These are phyloP conservation scores for Fraxinus floribunda DNA, from an alignment of 305 asterid genomes.

Conservation along the genomic window DNA sequence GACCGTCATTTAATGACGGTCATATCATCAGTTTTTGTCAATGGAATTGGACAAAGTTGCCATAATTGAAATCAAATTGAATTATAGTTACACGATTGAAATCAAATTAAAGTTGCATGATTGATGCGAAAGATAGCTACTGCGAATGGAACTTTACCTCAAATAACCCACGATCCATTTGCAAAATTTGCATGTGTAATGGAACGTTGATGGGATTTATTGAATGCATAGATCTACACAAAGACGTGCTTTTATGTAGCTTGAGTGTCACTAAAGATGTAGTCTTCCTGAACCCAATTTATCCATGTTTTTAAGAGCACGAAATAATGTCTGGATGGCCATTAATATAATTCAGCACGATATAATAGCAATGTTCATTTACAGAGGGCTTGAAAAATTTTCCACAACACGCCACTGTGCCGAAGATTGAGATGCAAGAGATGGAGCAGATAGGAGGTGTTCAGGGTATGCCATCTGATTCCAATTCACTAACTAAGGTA, in stretches of 20 bases:
- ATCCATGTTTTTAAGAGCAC: not conserved
- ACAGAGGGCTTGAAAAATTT: conserved; percentile 84
- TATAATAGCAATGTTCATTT: not conserved
- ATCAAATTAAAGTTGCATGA: not conserved
- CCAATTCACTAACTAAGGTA: conserved; percentile 54
- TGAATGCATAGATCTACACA: not conserved
- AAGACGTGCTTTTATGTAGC: not conserved
- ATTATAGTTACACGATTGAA: not conserved
- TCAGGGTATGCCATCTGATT: conserved; percentile 56
- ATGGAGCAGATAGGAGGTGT: conserved; percentile 55
- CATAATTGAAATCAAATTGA: not conserved
- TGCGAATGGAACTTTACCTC: not conserved
- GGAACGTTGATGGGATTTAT: not conserved
- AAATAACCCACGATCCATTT: not conserved
- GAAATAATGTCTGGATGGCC: not conserved
- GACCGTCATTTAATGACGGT: not conserved
- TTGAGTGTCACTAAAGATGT: not conserved
- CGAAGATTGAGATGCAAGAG: conserved; percentile 67
- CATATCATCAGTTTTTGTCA: not conserved
- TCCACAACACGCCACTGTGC: conserved; percentile 46
- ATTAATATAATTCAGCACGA: not conserved
- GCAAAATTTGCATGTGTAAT: conserved; percentile 5
- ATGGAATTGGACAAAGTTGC: not conserved
- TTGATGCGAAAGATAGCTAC: not conserved
- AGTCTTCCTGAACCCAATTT: not conserved